A percentile compares a stretch with the other conserved stretches of the same genome.
phyloP scores from a whole-genome alignment of 1,139 yeast species.

The Candida buenavistaensis region DNA sequence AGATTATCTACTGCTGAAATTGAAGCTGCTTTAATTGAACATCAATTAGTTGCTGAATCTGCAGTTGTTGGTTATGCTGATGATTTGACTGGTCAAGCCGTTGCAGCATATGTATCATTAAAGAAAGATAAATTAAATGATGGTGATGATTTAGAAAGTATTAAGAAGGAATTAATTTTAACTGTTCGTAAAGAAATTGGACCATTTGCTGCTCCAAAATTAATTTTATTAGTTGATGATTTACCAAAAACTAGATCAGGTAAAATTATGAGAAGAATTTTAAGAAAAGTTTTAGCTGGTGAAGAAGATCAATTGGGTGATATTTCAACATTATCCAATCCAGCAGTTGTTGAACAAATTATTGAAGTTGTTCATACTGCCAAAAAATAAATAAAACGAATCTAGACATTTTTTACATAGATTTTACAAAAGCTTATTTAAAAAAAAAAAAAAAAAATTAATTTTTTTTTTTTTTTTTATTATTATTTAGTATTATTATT shows the following conservation, averaged over 20 bases:
- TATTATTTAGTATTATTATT: slow-evolving; percentile 2
- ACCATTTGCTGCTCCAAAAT: slow-evolving; percentile 81
- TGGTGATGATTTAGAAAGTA: slow-evolving; percentile 49
- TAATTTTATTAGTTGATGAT: slow-evolving; percentile 69
- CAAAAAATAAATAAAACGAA: slow-evolving; percentile 16
- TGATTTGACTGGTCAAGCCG: slow-evolving; percentile 81
- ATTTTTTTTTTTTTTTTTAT: slow-evolving; percentile 1
- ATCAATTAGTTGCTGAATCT: slow-evolving; percentile 67
- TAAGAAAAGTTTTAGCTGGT: slow-evolving; percentile 75
- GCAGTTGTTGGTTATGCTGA: slow-evolving; percentile 83
- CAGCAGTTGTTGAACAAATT: slow-evolving; percentile 64
- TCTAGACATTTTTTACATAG: not conserved
- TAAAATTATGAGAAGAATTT: slow-evolving; percentile 80
- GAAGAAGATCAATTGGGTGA: slow-evolving; percentile 81
- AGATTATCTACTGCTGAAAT: slow-evolving; percentile 80
- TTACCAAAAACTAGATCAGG: slow-evolving; percentile 85
- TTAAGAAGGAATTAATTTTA: slow-evolving; percentile 67
- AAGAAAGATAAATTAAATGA: slow-evolving; percentile 39
- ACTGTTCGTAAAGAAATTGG: slow-evolving; percentile 81
- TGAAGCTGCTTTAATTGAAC: slow-evolving; percentile 76
- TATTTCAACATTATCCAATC: slow-evolving; percentile 74
- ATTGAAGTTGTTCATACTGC: slow-evolving; percentile 55
- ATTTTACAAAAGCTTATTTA: too few relatives aligned
- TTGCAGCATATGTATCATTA: slow-evolving; percentile 75
- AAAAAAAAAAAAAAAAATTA: slow-evolving; percentile 2